Evolutionary conservation across 371 early-diverging fungal genomes (phyloP).

Genomic region (Parasitella parasitica): DNA sequence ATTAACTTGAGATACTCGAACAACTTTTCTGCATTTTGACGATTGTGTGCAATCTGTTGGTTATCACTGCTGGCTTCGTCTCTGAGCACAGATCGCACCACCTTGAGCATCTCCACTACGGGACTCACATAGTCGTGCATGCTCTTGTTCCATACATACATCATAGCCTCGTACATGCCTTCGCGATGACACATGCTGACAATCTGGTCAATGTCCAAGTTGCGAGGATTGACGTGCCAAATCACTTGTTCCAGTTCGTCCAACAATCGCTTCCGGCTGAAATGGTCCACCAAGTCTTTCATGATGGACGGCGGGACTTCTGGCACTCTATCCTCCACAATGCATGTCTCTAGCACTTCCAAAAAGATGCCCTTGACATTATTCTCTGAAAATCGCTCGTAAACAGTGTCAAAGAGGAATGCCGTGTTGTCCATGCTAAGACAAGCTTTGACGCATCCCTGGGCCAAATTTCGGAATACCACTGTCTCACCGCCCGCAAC

Average conservation of each 20-base stretch:
- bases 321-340: conserved; percentile 58
- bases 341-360: conserved; percentile 65
- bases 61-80: conserved; percentile 19
- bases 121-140: conserved; percentile 82
- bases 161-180: conserved; percentile 71
- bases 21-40: conserved; percentile 58
- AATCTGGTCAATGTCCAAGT: conserved; percentile 76
- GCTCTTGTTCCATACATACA: conserved; percentile 77
- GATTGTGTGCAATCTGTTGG: conserved; percentile 9
- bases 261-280: conserved; percentile 53
- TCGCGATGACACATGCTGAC: conserved; percentile 65
- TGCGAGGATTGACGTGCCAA: conserved; percentile 71
- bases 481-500: conserved; percentile 45
- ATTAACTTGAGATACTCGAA: conserved; percentile 74
- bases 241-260: conserved; percentile 71
- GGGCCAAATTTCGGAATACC: conserved; percentile 56
- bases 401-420: conserved; percentile 74
- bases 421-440: conserved; percentile 65
- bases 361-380: conserved; percentile 61
- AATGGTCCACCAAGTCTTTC: conserved; percentile 70
- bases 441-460: conserved; percentile 67
- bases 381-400: conserved; percentile 68
- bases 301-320: conserved; percentile 69
- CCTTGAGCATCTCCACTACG: conserved; percentile 69
- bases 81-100: conserved; percentile 57